Percentiles rank a stretch among this genome's conserved stretches.
Evolutionary conservation across 306 rosid species (phyloP).

Genomic region (Fagus sylvatica): DNA sequence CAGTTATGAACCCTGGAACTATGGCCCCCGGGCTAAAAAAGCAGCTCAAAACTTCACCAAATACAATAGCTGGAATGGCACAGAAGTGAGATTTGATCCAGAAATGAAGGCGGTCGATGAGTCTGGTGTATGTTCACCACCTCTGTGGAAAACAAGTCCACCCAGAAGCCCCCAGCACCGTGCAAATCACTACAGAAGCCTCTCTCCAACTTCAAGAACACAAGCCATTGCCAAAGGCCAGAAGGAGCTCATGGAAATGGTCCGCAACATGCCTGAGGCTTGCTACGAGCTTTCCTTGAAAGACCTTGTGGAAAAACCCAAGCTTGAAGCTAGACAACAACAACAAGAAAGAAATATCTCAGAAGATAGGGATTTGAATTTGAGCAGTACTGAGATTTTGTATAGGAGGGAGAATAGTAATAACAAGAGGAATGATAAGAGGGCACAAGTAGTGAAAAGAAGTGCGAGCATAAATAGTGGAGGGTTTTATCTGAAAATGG

Average conservation of each 20-base stretch:
- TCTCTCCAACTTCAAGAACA: slow-evolving; percentile 64
- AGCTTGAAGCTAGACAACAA: background rate
- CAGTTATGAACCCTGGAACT: slow-evolving; percentile 35
- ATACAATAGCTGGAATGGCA: slow-evolving; percentile 17
- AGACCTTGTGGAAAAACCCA: slow-evolving; percentile 74
- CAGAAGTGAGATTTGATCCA: slow-evolving; percentile 23
- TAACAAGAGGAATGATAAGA: slow-evolving; percentile 24
- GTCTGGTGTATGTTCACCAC: slow-evolving; percentile 62
- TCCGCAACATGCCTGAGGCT: slow-evolving; percentile 78
- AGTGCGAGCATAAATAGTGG: slow-evolving; percentile 46
- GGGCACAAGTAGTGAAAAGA: slow-evolving; percentile 27
- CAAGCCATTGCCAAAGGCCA: slow-evolving; percentile 82
- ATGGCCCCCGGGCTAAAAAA: slow-evolving; percentile 35
- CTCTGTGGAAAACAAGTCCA: slow-evolving; percentile 53
- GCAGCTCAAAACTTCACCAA: slow-evolving; percentile 25
- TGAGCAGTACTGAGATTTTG: slow-evolving; percentile 8
- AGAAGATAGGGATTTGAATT: slow-evolving; percentile 13
- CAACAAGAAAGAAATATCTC: slow-evolving; percentile 13
- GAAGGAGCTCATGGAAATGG: slow-evolving; percentile 91
- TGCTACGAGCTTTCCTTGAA: slow-evolving; percentile 81
- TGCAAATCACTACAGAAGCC: slow-evolving; percentile 38
- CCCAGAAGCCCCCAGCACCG: slow-evolving; percentile 35
- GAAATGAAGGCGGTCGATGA: slow-evolving; percentile 13
- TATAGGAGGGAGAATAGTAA: slow-evolving; percentile 14
- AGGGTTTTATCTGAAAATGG: slow-evolving; percentile 76